Conservation (phyloP, 345 rosid species). For the Populus alba region DNA sequence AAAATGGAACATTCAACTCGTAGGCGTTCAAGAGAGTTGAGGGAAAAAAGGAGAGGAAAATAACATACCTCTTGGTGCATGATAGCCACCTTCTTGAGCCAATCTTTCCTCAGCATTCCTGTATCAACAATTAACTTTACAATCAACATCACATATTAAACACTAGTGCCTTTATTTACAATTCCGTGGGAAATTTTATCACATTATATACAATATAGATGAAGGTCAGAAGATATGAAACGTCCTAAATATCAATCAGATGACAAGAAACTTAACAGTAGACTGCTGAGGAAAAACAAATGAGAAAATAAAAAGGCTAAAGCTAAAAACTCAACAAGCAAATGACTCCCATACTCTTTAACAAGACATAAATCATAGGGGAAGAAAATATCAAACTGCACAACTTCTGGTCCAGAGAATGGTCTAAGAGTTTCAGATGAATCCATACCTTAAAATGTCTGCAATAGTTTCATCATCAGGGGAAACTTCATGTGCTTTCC, state of each 20-base stretch:
- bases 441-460: conserved; percentile 65
- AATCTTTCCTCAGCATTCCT: conserved; percentile 30
- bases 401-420: neutral
- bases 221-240: neutral
- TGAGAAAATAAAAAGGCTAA: neutral
- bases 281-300: neutral
- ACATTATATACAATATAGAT: neutral
- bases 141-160: neutral
- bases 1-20: neutral
- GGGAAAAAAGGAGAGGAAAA: conserved; percentile 7
- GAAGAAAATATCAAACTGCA: neutral
- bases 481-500: conserved; percentile 71
- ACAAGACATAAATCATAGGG: neutral
- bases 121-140: neutral
- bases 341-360: neutral
- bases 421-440: conserved; percentile 6
- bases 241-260: neutral
- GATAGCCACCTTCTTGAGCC: conserved; percentile 50
- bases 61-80: conserved; percentile 46
- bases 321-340: neutral
- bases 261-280: neutral
- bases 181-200: neutral
- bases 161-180: neutral
- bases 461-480: conserved; percentile 88
- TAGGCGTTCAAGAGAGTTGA: neutral